A percentile compares a stretch with the other conserved stretches of the same genome.
These are phyloP conservation scores for Beta macrorhiza DNA, from an alignment of 179 eudicot genomes.

Conservation along the genomic window DNA sequence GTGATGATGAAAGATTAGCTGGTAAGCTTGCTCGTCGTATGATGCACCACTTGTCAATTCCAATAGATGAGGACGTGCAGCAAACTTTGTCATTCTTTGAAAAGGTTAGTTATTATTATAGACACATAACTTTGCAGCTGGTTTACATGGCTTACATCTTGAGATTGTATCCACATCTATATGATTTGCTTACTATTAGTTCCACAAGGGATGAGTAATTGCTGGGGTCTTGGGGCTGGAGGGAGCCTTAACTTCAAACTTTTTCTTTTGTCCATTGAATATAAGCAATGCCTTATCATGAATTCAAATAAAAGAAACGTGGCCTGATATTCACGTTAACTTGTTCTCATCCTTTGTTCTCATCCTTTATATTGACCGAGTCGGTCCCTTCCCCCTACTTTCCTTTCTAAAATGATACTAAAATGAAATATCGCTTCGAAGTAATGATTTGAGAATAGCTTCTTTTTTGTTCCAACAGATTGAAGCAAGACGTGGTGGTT, in stretches of 20 bases:
- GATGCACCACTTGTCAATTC: conserved; percentile 74
- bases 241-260: background rate
- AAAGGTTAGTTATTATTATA: conserved; percentile 45
- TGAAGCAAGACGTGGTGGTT: conserved; percentile 93
- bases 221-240: background rate
- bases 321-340: background rate
- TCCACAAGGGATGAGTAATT: background rate
- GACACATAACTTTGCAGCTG: background rate
- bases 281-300: background rate
- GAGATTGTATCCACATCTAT: background rate
- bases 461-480: conserved; percentile 42
- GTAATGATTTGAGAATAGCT: background rate
- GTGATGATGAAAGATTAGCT: conserved; percentile 40
- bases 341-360: background rate
- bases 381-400: background rate
- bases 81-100: conserved; percentile 82
- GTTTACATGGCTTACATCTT: conserved; percentile 2
- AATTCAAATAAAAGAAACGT: background rate
- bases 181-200: background rate
- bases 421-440: background rate
- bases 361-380: background rate
- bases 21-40: conserved; percentile 68
- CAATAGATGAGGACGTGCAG: conserved; percentile 78
- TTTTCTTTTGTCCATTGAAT: background rate
- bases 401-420: background rate